Percentiles rank a stretch among this genome's conserved stretches.
phyloP scores from a whole-genome alignment of 345 rosid species.

The Physaria fendleri region DNA sequence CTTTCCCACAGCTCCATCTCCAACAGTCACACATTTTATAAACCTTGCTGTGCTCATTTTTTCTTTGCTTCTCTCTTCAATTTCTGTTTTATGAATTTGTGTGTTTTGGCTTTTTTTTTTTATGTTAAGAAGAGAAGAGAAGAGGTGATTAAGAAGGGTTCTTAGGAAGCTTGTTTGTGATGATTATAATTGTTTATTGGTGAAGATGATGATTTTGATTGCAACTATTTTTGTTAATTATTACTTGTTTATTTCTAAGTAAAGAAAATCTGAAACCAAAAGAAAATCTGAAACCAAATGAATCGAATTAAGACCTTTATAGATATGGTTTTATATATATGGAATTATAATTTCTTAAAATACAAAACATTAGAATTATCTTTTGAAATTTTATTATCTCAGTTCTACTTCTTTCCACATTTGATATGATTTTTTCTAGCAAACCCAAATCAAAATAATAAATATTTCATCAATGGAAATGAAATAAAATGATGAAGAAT shows the following conservation, averaged over 20 bases:
- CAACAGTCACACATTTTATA: constrained; percentile 77
- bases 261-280: background rate
- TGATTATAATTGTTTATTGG: constrained; percentile 27
- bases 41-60: constrained; percentile 71
- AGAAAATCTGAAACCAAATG: no score
- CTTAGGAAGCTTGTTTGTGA: constrained; percentile 27
- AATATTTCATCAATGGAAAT: no score
- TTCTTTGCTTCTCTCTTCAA: background rate
- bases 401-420: background rate
- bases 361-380: background rate
- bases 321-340: background rate
- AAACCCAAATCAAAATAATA: no score
- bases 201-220: constrained; percentile 26
- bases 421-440: background rate
- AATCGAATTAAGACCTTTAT: background rate
- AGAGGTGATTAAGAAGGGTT: constrained; percentile 15
- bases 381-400: background rate
- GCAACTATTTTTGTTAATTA: background rate
- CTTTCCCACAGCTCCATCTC: constrained; percentile 83
- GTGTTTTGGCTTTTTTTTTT: constrained; percentile 10
- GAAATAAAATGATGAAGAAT: constrained; percentile 19
- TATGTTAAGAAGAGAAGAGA: constrained; percentile 14
- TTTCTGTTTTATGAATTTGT: background rate
- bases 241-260: constrained; percentile 10
- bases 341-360: background rate